phyloP scores from a whole-genome alignment of 164 flowering plant genomes.

The Hamamelis virginiana region DNA sequence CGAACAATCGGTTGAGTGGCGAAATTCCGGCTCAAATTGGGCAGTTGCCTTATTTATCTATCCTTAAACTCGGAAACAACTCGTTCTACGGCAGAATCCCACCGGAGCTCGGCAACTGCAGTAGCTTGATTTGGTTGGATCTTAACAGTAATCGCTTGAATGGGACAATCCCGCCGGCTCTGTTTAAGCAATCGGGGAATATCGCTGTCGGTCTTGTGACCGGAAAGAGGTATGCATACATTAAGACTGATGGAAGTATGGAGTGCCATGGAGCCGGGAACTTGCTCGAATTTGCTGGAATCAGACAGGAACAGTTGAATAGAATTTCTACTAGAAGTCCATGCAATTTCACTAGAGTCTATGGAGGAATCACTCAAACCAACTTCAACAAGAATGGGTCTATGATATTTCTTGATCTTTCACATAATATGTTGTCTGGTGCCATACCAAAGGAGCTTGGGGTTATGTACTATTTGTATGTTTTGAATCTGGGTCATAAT shows the following conservation, averaged over 20 bases:
- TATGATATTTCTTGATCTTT: constrained; percentile 86
- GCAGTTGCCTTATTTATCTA: constrained; percentile 55
- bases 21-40: constrained; percentile 82
- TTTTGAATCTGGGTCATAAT: constrained; percentile 89
- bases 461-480: constrained; percentile 52
- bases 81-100: constrained; percentile 77
- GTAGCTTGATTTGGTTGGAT: constrained; percentile 93
- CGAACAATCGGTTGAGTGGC: constrained; percentile 73
- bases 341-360: constrained; percentile 75
- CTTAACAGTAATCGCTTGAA: constrained; percentile 73
- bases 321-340: constrained; percentile 61
- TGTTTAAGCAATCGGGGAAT: constrained; percentile 77
- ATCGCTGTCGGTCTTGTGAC: constrained; percentile 62
- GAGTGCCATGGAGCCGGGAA: constrained; percentile 91
- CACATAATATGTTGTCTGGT: constrained; percentile 68
- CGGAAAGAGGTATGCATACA: constrained; percentile 71
- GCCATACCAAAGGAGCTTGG: constrained; percentile 83
- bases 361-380: constrained; percentile 56
- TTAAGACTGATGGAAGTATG: constrained; percentile 73
- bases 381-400: constrained; percentile 85
- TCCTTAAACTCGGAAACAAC: constrained; percentile 89
- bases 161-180: constrained; percentile 68
- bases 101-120: constrained; percentile 80
- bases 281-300: constrained; percentile 85
- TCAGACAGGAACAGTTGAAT: constrained; percentile 51